Evolutionary conservation across 2,329 filamentous ascomycete genomes (phyloP).

Genomic region (Parastagonospora avenae): DNA sequence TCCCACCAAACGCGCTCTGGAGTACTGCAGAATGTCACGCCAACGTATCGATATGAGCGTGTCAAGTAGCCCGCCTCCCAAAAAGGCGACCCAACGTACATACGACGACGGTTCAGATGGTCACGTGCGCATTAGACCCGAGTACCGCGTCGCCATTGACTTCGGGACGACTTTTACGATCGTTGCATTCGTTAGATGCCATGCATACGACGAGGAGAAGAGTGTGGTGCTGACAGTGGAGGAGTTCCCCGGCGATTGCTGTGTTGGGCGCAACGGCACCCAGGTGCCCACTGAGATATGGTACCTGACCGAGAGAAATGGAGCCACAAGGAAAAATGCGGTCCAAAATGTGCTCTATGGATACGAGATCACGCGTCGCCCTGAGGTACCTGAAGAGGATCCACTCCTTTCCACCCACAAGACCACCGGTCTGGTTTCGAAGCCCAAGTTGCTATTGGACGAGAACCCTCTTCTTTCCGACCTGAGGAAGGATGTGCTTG

Average conservation of each 20-base stretch:
- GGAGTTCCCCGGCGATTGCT: constrained; percentile 10
- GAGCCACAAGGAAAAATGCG: background rate
- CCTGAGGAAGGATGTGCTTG: background rate
- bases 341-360: constrained; percentile 1
- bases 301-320: constrained; percentile 3
- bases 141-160: constrained; percentile 15
- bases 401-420: background rate
- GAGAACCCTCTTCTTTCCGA: background rate
- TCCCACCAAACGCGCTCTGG: no score
- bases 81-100: no score
- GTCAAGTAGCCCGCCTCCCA: no score
- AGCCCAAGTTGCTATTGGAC: constrained; percentile 6
- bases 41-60: no score
- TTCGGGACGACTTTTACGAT: constrained; percentile 16
- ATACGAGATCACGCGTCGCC: constrained; percentile 2
- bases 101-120: no score
- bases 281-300: constrained; percentile 16
- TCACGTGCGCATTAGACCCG: background rate
- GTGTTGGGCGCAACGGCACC: background rate
- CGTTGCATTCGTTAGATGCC: constrained; percentile 7
- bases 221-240: constrained; percentile 4
- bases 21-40: no score
- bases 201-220: background rate
- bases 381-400: background rate
- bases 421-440: background rate